Evolutionary conservation across 1,139 yeast species (phyloP).

Genomic region (Protomyces inundatus): DNA sequence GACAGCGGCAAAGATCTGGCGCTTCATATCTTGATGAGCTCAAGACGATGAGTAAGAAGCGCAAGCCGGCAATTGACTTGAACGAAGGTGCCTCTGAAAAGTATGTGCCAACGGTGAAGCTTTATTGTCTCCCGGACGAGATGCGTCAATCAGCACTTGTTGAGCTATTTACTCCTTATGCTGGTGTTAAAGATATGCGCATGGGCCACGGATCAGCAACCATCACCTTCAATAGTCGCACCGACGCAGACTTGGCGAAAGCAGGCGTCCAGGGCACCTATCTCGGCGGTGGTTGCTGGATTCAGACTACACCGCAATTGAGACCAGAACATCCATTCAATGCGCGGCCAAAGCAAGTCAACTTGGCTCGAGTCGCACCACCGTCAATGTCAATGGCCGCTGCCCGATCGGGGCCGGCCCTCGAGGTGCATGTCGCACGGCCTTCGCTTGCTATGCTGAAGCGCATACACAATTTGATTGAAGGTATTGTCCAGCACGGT

Average conservation of each 20-base stretch:
- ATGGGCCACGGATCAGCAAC: neutral
- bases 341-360: neutral
- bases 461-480: neutral
- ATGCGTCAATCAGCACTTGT: neutral
- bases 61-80: neutral
- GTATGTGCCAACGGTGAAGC: neutral
- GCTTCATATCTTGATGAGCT: conserved; percentile 9
- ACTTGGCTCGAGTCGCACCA: neutral
- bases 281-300: neutral
- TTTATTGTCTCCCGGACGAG: neutral
- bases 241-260: neutral
- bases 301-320: neutral
- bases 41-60: conserved; percentile 3
- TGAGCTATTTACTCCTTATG: neutral
- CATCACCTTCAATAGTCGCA: neutral
- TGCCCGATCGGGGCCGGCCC: neutral
- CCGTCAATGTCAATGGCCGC: neutral
- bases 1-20: conserved; percentile 27
- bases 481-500: neutral
- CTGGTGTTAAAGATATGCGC: neutral
- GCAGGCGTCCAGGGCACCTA: neutral
- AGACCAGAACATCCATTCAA: neutral
- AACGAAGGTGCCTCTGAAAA: neutral
- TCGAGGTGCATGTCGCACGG: neutral
- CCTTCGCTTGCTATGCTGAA: neutral